Conservation (phyloP, 768 basidiomycete genomes). For the Rubroboletus satanas region DNA sequence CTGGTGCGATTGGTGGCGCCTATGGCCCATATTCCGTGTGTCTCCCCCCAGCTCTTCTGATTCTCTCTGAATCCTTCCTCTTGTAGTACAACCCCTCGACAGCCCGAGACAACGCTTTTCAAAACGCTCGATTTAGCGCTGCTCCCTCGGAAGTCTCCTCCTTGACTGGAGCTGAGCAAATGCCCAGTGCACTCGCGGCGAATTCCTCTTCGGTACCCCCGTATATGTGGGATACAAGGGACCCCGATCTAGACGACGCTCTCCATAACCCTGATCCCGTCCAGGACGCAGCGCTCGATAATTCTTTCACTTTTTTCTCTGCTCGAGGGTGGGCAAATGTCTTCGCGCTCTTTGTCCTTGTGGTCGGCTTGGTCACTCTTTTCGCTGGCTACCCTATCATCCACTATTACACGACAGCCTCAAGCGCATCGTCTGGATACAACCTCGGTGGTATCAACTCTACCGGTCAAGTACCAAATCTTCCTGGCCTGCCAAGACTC, state of each 20-base stretch:
- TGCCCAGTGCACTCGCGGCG: slow-evolving; percentile 27
- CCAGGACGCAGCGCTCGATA: slow-evolving; percentile 58
- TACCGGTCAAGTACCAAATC: slow-evolving; percentile 80
- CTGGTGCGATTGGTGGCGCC: slow-evolving; percentile 69
- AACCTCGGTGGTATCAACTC: slow-evolving; percentile 84
- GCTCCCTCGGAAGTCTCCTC: slow-evolving; percentile 46
- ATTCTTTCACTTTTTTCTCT: slow-evolving; percentile 71
- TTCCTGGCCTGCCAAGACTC: slow-evolving; percentile 61
- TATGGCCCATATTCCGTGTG: slow-evolving; percentile 88
- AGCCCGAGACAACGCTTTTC: slow-evolving; percentile 40
- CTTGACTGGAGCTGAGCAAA: slow-evolving; percentile 36
- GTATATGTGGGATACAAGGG: slow-evolving; percentile 72
- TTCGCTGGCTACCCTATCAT: slow-evolving; percentile 91
- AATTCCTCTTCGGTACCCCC: slow-evolving; percentile 64
- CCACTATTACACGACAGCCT: slow-evolving; percentile 41
- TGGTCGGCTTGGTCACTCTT: slow-evolving; percentile 65
- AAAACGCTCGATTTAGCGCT: slow-evolving; percentile 56
- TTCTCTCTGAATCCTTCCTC: slow-evolving; percentile 2
- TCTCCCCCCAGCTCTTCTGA: slow-evolving; percentile 6
- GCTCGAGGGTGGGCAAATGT: slow-evolving; percentile 79
- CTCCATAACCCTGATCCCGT: slow-evolving; percentile 84
- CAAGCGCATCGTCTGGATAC: slow-evolving; percentile 46
- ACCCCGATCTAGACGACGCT: slow-evolving; percentile 85
- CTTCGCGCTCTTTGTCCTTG: slow-evolving; percentile 65
- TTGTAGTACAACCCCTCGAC: slow-evolving; percentile 53